phyloP scores from a whole-genome alignment of 306 rosid genomes.

The Corylus americana region DNA sequence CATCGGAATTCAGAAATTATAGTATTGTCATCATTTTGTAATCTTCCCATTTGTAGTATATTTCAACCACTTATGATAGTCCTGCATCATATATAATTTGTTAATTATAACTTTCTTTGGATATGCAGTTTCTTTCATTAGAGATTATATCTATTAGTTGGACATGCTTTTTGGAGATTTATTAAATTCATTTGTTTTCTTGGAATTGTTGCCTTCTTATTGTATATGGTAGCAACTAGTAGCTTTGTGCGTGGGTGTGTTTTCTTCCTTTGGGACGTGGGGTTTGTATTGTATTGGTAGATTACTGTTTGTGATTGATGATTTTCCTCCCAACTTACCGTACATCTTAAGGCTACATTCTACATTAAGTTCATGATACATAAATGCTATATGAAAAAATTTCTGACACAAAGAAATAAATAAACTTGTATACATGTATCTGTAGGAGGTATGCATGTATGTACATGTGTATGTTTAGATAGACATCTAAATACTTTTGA shows the following conservation, averaged over 20 bases:
- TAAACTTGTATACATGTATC: too few relatives aligned
- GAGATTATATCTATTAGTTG: neutral
- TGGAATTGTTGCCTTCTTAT: neutral
- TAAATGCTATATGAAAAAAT: too few relatives aligned
- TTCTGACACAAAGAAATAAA: too few relatives aligned
- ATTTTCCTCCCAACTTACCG: neutral
- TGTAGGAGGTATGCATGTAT: neutral
- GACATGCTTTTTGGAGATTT: neutral
- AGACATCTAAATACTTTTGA: neutral
- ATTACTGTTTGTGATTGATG: neutral
- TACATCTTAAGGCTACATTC: neutral
- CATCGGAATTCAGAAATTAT: neutral
- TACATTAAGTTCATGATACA: neutral
- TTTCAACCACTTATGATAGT: neutral
- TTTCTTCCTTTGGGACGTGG: neutral
- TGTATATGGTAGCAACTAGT: neutral
- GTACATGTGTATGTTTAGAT: neutral
- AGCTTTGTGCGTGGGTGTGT: neutral
- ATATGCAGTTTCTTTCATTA: neutral
- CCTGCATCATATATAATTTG: neutral
- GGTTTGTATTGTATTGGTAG: neutral
- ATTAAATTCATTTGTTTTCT: neutral
- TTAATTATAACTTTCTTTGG: neutral
- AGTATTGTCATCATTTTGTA: neutral
- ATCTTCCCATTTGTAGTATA: neutral